phyloP scores from a whole-genome alignment of 2,329 filamentous ascomycete species.

The Xylariales sp. region DNA sequence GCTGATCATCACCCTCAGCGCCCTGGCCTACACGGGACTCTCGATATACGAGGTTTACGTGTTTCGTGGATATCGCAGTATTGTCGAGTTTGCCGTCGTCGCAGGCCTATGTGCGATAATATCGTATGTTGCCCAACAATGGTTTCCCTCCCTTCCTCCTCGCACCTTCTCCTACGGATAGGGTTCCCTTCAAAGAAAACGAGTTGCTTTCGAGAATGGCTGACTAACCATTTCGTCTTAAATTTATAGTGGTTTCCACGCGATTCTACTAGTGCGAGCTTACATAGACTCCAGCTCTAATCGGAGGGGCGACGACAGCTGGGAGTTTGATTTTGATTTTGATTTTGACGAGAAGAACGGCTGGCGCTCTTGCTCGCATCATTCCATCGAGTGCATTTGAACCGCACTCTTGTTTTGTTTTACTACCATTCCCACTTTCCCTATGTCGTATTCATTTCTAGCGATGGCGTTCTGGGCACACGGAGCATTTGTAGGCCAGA shows the following conservation, averaged over 20 bases:
- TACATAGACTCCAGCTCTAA: slow-evolving; percentile 3
- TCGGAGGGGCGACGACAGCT: slow-evolving; percentile 1
- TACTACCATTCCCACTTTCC: too few species aligned
- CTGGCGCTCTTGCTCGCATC: neutral
- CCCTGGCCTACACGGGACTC: slow-evolving; percentile 6
- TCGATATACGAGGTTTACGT: slow-evolving; percentile 5
- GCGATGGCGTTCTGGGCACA: too few species aligned
- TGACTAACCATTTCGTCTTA: neutral
- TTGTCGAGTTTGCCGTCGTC: slow-evolving; percentile 6
- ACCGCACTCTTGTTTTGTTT: too few species aligned
- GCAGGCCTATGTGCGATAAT: slow-evolving; percentile 4
- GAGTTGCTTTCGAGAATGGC: too few species aligned
- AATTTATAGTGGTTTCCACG: slow-evolving; percentile 1
- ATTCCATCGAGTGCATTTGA: neutral
- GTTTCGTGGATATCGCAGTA: slow-evolving; percentile 6
- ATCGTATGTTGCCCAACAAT: slow-evolving; percentile 3
- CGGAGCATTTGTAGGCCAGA: too few species aligned
- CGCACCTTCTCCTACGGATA: too few species aligned
- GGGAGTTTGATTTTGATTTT: neutral
- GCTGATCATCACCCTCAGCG: slow-evolving; percentile 4
- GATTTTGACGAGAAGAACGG: too few species aligned
- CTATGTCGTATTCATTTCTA: too few species aligned
- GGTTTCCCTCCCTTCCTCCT: too few species aligned
- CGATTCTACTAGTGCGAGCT: slow-evolving; percentile 2
- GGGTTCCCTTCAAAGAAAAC: too few species aligned